Evolutionary conservation across 2,329 filamentous ascomycete genomes (phyloP), one percentile per base, ranked within the genome.

Genomic region (Paracoccidioides brasiliensis): DNA sequence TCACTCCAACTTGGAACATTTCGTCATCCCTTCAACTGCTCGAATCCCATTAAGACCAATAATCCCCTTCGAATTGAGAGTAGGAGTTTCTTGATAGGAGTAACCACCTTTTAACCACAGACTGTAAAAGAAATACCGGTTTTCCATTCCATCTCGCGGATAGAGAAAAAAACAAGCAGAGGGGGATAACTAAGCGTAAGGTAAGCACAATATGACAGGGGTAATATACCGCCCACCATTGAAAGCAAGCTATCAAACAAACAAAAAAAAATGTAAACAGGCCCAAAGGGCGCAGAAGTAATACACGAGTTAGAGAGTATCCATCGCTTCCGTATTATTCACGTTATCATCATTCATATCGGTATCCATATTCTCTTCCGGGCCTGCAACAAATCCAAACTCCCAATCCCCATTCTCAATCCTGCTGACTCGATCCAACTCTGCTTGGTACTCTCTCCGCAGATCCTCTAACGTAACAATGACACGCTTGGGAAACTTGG

Each of bases 361-460:
- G 40, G 10, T 33, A 40, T 30, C 54, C 45, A 15, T 52, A 43
- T 41, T 44, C 37, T 41, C 49, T 28, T 51, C 50, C 28, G 35
- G 10, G 22, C 50, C 55, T 22, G 53, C 55, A 6, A 56, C 61
- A 44, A 69, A 72, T 43, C 72, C 77, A 67, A 96, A 88, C 14
- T 86, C 86, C 76, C 94, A 96, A 67, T 94, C 83, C 56, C 94
- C 90, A 66, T 88, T 87, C 71, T 93, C 84, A 68, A 96, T 90
- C 54, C 88, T 86, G 53, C 86, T 88, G 62, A 93, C 85, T 59
- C 89, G 80, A 71, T 98, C 93, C 65, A 98, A 74, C 71, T 97
- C 90, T 30, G 80, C 82, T 72, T 95, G 88, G 69, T 96, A 98
- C 67, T 91, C 86, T 70, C 85, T 88, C 65, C 90, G 80, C 53